A percentile compares a stretch with the other conserved stretches of the same genome.
phyloP scores from a whole-genome alignment of 1,139 yeast species.

The Pneumocystis canis region DNA sequence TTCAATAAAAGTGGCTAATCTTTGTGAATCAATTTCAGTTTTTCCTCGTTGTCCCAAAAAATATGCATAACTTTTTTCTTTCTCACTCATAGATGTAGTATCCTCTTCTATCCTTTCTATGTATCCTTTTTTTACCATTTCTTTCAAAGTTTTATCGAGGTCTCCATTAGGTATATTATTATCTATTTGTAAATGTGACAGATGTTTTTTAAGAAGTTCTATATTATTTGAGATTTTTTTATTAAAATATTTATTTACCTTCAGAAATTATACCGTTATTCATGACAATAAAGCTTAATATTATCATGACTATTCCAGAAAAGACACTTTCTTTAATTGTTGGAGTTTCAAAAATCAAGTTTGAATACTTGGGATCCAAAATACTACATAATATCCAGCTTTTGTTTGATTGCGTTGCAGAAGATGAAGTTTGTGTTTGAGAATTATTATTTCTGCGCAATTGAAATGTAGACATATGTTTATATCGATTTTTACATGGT shows the following conservation, averaged over 20 bases:
- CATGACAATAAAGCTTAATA: constrained; percentile 12
- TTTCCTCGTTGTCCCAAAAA: constrained; percentile 9
- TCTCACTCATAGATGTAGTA: constrained; percentile 1
- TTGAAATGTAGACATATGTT: constrained; percentile 10
- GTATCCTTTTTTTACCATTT: constrained; percentile 15
- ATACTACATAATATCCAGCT: constrained; percentile 11
- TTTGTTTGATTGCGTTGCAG: constrained; percentile 4
- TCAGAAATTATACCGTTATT: constrained; percentile 10
- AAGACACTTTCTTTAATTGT: constrained; percentile 5
- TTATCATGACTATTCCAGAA: constrained; percentile 9
- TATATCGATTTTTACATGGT: constrained; percentile 11
- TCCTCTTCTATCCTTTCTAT: constrained; percentile 15
- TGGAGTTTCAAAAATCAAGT: constrained; percentile 4
- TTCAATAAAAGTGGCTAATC: background rate
- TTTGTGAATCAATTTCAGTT: constrained; percentile 2
- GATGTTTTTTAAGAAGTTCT: background rate
- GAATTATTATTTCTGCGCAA: constrained; percentile 5
- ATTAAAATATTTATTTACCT: constrained; percentile 9
- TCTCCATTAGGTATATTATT: constrained; percentile 9
- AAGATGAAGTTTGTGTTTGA: constrained; percentile 2
- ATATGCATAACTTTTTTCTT: background rate
- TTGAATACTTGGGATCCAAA: constrained; percentile 9
- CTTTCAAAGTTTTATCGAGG: constrained; percentile 11
- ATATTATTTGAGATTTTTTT: constrained; percentile 9
- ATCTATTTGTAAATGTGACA: background rate